Evolutionary conservation across 176 grass and related monocot genomes (phyloP).

Genomic region (Dendrocalamus sinicus): DNA sequence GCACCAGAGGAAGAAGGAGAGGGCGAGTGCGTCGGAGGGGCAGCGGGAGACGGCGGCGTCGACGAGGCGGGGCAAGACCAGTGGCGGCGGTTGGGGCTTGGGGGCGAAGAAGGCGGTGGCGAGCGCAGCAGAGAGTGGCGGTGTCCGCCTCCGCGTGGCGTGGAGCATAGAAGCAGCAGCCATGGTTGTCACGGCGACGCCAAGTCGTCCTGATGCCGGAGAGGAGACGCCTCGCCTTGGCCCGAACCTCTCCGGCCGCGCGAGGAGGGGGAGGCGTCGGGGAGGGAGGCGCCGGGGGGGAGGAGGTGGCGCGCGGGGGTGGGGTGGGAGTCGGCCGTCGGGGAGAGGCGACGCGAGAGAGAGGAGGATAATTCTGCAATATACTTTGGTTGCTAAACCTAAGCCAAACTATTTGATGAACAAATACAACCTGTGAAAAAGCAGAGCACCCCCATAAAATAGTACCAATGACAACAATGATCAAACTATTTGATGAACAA

Average conservation of each 20-base stretch:
- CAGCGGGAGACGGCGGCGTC: constrained; percentile 57
- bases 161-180: constrained; percentile 43
- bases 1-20: constrained; percentile 92
- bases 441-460: constrained; percentile 33
- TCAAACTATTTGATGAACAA: constrained; percentile 23
- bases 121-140: constrained; percentile 44
- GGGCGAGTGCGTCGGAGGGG: constrained; percentile 65
- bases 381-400: no score
- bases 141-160: constrained; percentile 42
- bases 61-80: constrained; percentile 54
- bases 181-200: no score
- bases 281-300: no score
- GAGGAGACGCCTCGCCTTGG: no score
- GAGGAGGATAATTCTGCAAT: no score
- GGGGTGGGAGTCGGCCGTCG: no score
- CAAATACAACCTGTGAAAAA: constrained; percentile 67
- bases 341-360: no score
- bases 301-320: no score
- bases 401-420: no score
- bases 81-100: constrained; percentile 14
- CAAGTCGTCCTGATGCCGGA: no score
- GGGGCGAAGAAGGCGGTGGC: constrained; percentile 42
- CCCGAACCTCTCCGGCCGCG: no score
- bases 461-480: neutral
- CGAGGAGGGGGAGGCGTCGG: no score